Evolutionary conservation across 768 basidiomycete species (phyloP).

Genomic region (Filobasidium wieringae): DNA sequence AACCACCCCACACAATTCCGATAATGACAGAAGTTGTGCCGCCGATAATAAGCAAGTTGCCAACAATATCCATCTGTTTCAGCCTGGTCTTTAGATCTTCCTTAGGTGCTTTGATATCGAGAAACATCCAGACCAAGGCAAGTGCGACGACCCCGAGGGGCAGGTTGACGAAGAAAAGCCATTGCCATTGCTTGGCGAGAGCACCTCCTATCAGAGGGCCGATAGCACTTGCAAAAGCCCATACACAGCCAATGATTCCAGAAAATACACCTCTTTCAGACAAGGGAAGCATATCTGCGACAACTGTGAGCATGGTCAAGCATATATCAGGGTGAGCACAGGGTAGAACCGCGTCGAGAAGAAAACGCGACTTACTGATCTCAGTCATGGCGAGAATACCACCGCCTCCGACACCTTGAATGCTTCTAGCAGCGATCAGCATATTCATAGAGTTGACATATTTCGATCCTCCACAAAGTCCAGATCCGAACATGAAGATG

Average conservation of each 20-base stretch:
- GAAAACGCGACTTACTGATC: constrained; percentile 1
- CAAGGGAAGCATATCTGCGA: constrained; percentile 61
- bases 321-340: neutral
- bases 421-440: constrained; percentile 24
- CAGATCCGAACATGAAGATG: constrained; percentile 24
- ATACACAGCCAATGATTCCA: constrained; percentile 52
- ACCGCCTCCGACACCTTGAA: constrained; percentile 33
- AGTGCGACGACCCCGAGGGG: constrained; percentile 36
- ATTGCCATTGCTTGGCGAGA: constrained; percentile 13
- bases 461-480: constrained; percentile 22
- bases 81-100: neutral
- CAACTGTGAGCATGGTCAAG: neutral
- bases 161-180: constrained; percentile 38
- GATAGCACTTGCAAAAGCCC: constrained; percentile 59
- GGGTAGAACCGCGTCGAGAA: neutral
- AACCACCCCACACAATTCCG: constrained; percentile 1
- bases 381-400: constrained; percentile 26
- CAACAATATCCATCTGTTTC: neutral
- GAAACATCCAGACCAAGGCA: constrained; percentile 32
- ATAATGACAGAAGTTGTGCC: constrained; percentile 2
- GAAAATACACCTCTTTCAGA: constrained; percentile 69
- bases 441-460: constrained; percentile 10
- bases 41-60: neutral
- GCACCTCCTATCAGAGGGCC: constrained; percentile 69
- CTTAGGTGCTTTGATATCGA: constrained; percentile 33